Evolutionary conservation across 768 basidiomycete species (phyloP), one percentile per base, ranked within the genome.

Genomic region (Gloeostereum incarnatum): DNA sequence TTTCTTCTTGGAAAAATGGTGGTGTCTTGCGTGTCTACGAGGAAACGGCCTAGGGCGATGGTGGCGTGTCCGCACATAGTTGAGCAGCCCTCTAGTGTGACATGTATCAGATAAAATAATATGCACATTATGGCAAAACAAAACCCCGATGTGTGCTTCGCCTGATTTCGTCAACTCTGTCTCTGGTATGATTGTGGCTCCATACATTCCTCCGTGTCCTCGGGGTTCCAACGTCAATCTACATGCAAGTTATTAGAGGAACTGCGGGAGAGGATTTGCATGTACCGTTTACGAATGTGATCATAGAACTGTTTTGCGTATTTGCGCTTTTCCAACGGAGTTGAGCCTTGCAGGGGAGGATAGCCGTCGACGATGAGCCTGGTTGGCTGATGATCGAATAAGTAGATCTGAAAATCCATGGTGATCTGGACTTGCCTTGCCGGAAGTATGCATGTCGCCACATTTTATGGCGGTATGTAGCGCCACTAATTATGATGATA

Each of bases 31-130:
- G 61, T 63, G 39, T 65, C 63, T 22, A 65, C 47, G 4, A 65
- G 48, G 39, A 65, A 61, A 7, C 63, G 58, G 3, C 63, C 63
- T 0, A 65, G 58, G 14, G 63, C 62, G 24, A 65, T 58, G 4
- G 62, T 63, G 6, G 62, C 63, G 37, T 65, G 63, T 0, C 63
- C 63, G 34, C 63, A 65, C 63, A 65, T 65, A 6, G 63, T 63
- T 9, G 62, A 63, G 44, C 61, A 65, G 1, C 63, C 63, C 49
- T 63, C 62, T 63, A 35, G 20, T 13, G n/a, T 16, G 9, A 7
- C 2, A 29, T 5, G 2, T 1, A 13, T 44, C 21, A 38, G 13
- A 26, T 7, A 18, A 26, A 18, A 9, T 18, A 17, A 29, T 21
- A 33, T 8, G 16, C 31, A 8, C 60, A 42, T 65, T 65, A 43